Evolutionary conservation across 192 early-diverging fungal genomes (phyloP), one percentile per base, ranked within the genome.

Genomic region (Cladochytrium replicatum): DNA sequence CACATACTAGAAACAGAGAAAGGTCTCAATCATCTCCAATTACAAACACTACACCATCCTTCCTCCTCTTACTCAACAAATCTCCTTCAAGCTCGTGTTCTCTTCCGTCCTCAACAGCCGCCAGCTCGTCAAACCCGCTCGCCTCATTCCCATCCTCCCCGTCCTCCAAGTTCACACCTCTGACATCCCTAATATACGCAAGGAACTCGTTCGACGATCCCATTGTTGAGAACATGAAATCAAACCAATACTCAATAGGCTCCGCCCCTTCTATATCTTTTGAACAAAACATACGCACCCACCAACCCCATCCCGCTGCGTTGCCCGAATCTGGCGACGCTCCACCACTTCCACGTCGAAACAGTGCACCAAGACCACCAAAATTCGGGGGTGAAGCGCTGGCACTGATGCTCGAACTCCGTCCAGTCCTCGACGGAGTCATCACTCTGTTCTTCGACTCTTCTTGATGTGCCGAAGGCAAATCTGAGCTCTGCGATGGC

Each of bases 261-360:
- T 50, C 6, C 4, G 31, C 31, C 6, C 25, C 27, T 2, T 9
- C n/a, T 11, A 23, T 30, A 29, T 17, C 2, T 7, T 52, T 30
- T 0, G 30, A 37, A 50, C 66, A 75, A 3, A 60, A 40, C 30
- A 72, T 54, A 1, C 68, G 44, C 1, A 75, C 56, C 73, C 73
- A 75, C 73, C 73, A 75, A 22, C 60, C 56, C 73, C 73, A 75
- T 2, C 73, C 73, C 13, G 55, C 55, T 3, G 66, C 46, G 21
- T 43, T 65, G 7, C 55, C 64, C 23, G 13, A 13, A 44, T 44
- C 43, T 13, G n/a, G n/a, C n/a, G n/a, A n/a, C n/a, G n/a, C n/a
- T n/a, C n/a, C n/a, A n/a, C 11, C 13, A 44, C 22, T 44, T 44
- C 32, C 22, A 13, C 32, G 11, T 44, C 43, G 13, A 44, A 44